Conservation (phyloP, 495 filamentous ascomycete species). For the Tuber brumale region DNA sequence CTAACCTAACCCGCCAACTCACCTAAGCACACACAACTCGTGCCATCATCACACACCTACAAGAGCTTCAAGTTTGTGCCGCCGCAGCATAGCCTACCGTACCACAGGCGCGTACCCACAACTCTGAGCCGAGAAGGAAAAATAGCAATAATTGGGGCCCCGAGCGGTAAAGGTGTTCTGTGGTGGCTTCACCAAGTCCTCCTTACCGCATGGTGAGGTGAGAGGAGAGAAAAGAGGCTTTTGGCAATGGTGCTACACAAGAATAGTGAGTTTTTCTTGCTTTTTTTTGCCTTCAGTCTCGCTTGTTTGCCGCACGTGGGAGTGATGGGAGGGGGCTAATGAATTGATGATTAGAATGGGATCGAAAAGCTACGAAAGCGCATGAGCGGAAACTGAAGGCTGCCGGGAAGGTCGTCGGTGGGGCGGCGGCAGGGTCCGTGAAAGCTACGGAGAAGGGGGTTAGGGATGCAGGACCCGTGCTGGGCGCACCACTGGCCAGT, state of each 20-base stretch:
- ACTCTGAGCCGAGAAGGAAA: not conserved
- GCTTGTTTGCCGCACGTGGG: slow-evolving; percentile 47
- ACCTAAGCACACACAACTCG: not conserved
- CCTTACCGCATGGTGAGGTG: not conserved
- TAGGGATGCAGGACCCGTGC: slow-evolving; percentile 39
- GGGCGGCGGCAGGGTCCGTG: slow-evolving; percentile 44
- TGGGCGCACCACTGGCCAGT: slow-evolving; percentile 14
- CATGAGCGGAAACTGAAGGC: slow-evolving; percentile 42
- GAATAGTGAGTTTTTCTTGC: slow-evolving; percentile 45
- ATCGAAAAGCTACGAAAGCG: slow-evolving; percentile 45
- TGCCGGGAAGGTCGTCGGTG: slow-evolving; percentile 41
- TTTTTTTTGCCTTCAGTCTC: slow-evolving; percentile 58
- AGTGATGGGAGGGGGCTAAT: slow-evolving; percentile 40
- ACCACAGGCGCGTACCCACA: not conserved
- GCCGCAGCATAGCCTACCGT: not conserved
- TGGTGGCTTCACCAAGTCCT: not conserved
- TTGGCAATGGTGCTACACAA: slow-evolving; percentile 37
- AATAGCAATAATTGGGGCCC: not conserved
- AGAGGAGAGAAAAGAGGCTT: not conserved
- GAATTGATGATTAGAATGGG: slow-evolving; percentile 45
- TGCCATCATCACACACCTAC: not conserved
- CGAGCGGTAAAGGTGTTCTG: not conserved
- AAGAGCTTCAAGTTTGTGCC: not conserved
- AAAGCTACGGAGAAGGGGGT: slow-evolving; percentile 41
- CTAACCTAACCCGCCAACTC: not conserved